Conservation (phyloP, 176 grass and related monocot species). For the Poa pratensis region DNA sequence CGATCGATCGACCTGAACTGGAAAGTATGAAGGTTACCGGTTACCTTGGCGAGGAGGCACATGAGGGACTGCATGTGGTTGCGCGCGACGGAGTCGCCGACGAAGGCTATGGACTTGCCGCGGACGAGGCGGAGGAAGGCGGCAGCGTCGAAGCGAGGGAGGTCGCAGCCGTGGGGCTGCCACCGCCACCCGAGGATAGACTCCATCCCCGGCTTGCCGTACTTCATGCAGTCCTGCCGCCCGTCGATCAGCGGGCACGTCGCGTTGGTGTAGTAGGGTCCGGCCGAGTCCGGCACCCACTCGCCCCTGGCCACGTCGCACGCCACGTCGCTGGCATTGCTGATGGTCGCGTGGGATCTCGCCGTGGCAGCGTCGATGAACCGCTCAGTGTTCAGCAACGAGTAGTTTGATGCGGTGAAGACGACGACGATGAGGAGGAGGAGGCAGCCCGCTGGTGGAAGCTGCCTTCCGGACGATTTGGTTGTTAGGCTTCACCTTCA, state of each 20-base stretch:
- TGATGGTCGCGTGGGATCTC: neutral
- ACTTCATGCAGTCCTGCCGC: conserved; percentile 78
- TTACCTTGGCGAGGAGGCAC: conserved; percentile 61
- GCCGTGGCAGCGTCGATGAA: neutral
- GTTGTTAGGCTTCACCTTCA: conserved; percentile 34
- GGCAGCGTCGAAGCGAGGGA: conserved; percentile 60
- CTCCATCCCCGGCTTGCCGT: conserved; percentile 53
- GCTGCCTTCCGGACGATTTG: conserved; percentile 30
- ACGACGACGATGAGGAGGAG: conserved; percentile 38
- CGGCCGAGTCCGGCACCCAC: conserved; percentile 49
- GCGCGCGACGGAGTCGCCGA: conserved; percentile 68
- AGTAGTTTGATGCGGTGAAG: conserved; percentile 51
- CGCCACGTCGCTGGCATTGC: neutral
- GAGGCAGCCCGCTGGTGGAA: conserved; percentile 41
- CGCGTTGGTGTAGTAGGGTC: conserved; percentile 70
- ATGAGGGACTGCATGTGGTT: conserved; percentile 82
- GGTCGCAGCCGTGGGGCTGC: conserved; percentile 62
- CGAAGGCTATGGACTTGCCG: conserved; percentile 67
- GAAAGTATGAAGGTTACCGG: conserved; percentile 17
- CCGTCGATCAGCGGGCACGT: conserved; percentile 63
- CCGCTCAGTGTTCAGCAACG: conserved; percentile 23
- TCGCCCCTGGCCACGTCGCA: conserved; percentile 52
- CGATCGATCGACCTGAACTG: neutral
- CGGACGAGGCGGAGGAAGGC: conserved; percentile 55
- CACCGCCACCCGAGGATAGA: conserved; percentile 68